Conservation (phyloP, 345 rosid genomes). For the Lumnitzera littorea region DNA sequence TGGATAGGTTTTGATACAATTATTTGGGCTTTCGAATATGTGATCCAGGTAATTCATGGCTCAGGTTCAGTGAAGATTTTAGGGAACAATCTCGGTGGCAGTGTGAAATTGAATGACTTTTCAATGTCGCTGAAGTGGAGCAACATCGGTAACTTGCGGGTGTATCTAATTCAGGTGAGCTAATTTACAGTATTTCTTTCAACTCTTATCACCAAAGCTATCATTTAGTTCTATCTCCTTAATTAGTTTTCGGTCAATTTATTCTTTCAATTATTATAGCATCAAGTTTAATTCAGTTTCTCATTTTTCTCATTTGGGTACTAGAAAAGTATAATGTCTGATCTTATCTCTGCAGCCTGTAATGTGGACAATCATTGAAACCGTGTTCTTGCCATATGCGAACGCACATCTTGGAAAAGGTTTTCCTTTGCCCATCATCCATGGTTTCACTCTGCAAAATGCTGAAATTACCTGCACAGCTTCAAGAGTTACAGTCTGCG, state of each 20-base stretch:
- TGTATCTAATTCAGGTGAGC: constrained; percentile 61
- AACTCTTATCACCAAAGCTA: too few relatives aligned
- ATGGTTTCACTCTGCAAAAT: constrained; percentile 66
- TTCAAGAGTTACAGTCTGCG: constrained; percentile 57
- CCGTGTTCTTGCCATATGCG: constrained; percentile 71
- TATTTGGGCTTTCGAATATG: background rate
- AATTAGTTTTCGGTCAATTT: too few relatives aligned
- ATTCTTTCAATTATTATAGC: too few relatives aligned
- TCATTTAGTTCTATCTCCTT: too few relatives aligned
- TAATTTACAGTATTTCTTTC: too few relatives aligned
- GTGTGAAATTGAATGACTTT: constrained; percentile 59
- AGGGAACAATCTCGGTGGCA: constrained; percentile 78
- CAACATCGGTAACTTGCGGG: constrained; percentile 69
- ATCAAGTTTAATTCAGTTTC: too few relatives aligned
- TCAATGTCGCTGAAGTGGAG: constrained; percentile 87
- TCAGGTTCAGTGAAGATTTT: constrained; percentile 60
- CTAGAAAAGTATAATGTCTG: too few relatives aligned
- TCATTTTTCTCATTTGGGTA: too few relatives aligned
- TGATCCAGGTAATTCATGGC: constrained; percentile 53
- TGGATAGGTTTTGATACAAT: background rate
- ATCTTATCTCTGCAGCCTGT: constrained; percentile 59
- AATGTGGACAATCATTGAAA: constrained; percentile 79
- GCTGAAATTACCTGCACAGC: constrained; percentile 48
- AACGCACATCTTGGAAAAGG: constrained; percentile 70
- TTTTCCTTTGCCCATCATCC: constrained; percentile 83